phyloP scores from a whole-genome alignment of 306 rosid genomes.

The Dryas alaskensis region DNA sequence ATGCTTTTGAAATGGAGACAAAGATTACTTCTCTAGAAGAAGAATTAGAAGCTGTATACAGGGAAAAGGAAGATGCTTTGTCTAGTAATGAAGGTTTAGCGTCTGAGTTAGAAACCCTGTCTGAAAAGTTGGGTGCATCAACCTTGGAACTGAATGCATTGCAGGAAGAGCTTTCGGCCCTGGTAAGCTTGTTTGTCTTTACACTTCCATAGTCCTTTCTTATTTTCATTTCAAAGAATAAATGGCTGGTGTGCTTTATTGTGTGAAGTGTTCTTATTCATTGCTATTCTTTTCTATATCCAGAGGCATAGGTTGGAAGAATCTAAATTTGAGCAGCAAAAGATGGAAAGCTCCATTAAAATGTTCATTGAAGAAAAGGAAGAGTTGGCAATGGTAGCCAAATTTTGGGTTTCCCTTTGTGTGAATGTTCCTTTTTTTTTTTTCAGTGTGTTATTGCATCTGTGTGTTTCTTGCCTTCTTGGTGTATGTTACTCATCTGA shows the following conservation, averaged over 20 bases:
- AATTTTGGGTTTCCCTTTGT: conserved; percentile 9
- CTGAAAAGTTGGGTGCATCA: conserved; percentile 52
- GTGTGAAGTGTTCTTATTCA: conserved; percentile 4
- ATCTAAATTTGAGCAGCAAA: conserved; percentile 49
- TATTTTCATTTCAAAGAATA: not conserved
- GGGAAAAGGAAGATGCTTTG: conserved; percentile 59
- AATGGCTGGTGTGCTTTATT: conserved; percentile 13
- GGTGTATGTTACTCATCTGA: conserved; percentile 20
- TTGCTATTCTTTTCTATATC: conserved; percentile 25
- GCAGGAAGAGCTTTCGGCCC: conserved; percentile 60
- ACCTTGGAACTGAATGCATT: conserved; percentile 44
- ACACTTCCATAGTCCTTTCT: not conserved
- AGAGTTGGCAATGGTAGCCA: conserved; percentile 74
- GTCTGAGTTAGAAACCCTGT: conserved; percentile 57
- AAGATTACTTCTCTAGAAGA: conserved; percentile 61
- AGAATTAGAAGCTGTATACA: conserved; percentile 40
- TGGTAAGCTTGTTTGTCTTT: conserved; percentile 54
- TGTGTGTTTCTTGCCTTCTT: conserved; percentile 20
- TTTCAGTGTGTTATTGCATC: not conserved
- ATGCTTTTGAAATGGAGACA: conserved; percentile 70
- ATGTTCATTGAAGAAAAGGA: conserved; percentile 70
- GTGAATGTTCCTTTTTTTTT: not conserved
- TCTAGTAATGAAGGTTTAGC: conserved; percentile 53
- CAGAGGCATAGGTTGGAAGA: conserved; percentile 69
- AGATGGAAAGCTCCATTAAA: conserved; percentile 53